Conservation (phyloP, 257 asterid species). For the Solanum arcanum region DNA sequence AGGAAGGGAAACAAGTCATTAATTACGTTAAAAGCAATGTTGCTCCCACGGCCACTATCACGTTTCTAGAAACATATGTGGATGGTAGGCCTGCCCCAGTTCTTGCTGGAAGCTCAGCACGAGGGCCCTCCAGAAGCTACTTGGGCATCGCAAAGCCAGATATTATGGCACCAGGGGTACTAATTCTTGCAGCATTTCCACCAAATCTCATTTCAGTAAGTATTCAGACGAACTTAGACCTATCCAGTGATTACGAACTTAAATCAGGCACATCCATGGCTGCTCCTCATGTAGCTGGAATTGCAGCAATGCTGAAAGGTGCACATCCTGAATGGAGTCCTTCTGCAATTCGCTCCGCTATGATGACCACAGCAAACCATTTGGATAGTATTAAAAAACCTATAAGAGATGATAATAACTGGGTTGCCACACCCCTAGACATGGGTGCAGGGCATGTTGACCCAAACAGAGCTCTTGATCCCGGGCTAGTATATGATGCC, state of each 20-base stretch:
- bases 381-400: not conserved
- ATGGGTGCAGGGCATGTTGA: not conserved
- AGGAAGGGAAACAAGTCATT: not conserved
- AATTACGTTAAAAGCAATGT: not conserved
- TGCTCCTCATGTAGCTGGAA: not conserved
- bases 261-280: not conserved
- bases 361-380: constrained; percentile 7
- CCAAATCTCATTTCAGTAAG: not conserved
- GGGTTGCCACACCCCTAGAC: not conserved
- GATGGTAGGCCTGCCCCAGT: not conserved
- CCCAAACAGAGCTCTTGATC: not conserved
- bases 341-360: constrained; percentile 6
- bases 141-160: not conserved
- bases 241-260: not conserved
- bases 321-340: constrained; percentile 5
- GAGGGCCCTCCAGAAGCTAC: not conserved
- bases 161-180: not conserved
- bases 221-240: not conserved
- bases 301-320: not conserved
- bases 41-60: not conserved
- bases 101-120: not conserved
- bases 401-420: not conserved
- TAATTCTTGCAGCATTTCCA: not conserved
- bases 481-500: not conserved
- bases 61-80: not conserved